Base-by-base conservation (phyloP, 371 early-diverging fungal genomes). In the Syncephalastrum monosporum region DNA sequence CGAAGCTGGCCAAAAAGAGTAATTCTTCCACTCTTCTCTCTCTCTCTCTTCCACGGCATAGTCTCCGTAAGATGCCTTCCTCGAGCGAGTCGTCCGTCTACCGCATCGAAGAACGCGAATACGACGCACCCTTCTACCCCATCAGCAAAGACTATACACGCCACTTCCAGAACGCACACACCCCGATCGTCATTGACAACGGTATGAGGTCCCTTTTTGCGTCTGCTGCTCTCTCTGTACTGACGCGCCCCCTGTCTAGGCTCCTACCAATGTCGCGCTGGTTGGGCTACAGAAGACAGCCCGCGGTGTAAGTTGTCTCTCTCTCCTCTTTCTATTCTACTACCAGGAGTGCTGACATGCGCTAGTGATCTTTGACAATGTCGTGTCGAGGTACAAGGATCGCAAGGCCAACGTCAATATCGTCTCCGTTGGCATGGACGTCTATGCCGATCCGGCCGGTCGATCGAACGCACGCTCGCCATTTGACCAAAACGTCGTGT, bases 361-460 rank as follows among this genome's bases (percentile, higher is more conserved):
- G 42, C 57, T 60, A 91, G 90, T 93, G 53, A 71, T 85, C 19
- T 95, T 94, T 74, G 90, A 90, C 49, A 94, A 88, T 59, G 67
- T 89, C 19, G 86, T 91, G 3, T 79, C 94, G 41, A 91, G 87
- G 64, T 92, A 87, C 71, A 81, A 83, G 61, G 91, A 93, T 67
- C 86, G 92, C 57, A 85, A 83, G 55, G 67, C 79, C 27, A 82
- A 85, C 24, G 64, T 72, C 4, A 80, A 71, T 16, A 59, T 79
- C 24, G 62, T 88, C 3, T 77, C 86, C 43, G 92, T 93, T 15
- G 95, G 95, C 3, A 81, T 86, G 76, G 89, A 90, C 57, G 82
- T 86, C 19, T 75, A 88, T 53, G 71, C 84, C 4, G 92, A 91
- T 63, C 83, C 86, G 3, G 75, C 82, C 27, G 86, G 83, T 29